Evolutionary conservation across 2,329 filamentous ascomycete genomes (phyloP).

Genomic region (Neocucurbitaria cava): DNA sequence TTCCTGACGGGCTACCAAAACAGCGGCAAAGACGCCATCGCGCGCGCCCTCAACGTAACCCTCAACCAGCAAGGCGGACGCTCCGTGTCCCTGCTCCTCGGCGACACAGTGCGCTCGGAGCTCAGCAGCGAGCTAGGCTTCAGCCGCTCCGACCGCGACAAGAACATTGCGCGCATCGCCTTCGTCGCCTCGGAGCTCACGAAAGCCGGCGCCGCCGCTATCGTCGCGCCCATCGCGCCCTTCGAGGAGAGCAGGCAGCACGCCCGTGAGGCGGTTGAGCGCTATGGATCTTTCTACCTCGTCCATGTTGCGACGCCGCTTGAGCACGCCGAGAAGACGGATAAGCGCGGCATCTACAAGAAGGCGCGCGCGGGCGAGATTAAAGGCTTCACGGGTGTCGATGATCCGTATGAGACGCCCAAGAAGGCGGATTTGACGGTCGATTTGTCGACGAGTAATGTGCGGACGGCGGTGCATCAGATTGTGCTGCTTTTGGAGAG

Average conservation of each 20-base stretch:
- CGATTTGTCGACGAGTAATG: conserved; percentile 83
- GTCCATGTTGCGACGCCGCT: conserved; percentile 93
- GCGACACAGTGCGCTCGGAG: conserved; percentile 93
- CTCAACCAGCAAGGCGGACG: conserved; percentile 98
- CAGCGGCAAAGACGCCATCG: conserved; percentile 95
- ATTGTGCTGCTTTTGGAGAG: conserved; percentile 93
- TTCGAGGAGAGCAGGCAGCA: conserved; percentile 79
- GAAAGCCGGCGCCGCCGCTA: conserved; percentile 89
- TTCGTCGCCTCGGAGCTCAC: conserved; percentile 97
- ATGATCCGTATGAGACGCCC: conserved; percentile 93
- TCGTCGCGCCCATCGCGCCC: conserved; percentile 94
- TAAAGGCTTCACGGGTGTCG: conserved; percentile 97
- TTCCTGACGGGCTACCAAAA: conserved; percentile 98
- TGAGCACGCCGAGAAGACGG: conserved; percentile 92
- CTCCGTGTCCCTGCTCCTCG: conserved; percentile 90
- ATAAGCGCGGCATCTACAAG: conserved; percentile 88
- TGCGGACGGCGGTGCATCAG: conserved; percentile 94
- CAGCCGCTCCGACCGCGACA: conserved; percentile 88
- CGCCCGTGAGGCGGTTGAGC: conserved; percentile 85
- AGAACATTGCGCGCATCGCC: conserved; percentile 93
- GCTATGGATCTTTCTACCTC: conserved; percentile 90
- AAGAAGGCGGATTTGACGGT: conserved; percentile 83
- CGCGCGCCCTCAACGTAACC: conserved; percentile 92
- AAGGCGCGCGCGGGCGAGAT: conserved; percentile 87
- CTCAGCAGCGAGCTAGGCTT: conserved; percentile 96